phyloP scores from a whole-genome alignment of 805 yeast species.

The Barnettozyma vustinii region DNA sequence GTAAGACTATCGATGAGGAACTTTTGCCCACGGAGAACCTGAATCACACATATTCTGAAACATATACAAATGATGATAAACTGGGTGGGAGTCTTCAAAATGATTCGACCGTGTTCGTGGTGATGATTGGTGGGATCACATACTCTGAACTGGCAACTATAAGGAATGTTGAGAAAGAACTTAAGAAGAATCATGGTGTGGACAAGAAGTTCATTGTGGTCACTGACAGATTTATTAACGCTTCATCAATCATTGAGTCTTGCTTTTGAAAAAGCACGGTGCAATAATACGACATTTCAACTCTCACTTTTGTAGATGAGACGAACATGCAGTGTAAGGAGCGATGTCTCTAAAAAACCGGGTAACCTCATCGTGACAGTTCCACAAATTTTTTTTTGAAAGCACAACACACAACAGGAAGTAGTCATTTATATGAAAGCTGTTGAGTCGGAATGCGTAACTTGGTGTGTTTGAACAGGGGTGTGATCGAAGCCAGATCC shows the following conservation, averaged over 20 bases:
- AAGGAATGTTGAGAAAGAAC: slow-evolving; percentile 47
- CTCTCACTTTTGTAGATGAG: neutral
- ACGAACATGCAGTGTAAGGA: too few relatives aligned
- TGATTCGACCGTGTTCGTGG: slow-evolving; percentile 36
- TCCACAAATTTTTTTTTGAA: neutral
- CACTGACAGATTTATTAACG: slow-evolving; percentile 43
- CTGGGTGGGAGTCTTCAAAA: slow-evolving; percentile 18
- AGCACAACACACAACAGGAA: neutral
- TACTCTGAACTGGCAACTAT: slow-evolving; percentile 77
- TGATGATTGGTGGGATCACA: slow-evolving; percentile 80
- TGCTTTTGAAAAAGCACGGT: neutral
- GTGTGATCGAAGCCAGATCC: slow-evolving; percentile 46
- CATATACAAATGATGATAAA: slow-evolving; percentile 8
- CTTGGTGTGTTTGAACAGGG: slow-evolving; percentile 48
- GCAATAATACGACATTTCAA: too few relatives aligned
- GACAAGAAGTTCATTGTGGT: slow-evolving; percentile 38
- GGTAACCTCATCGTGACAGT: neutral
- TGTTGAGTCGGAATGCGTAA: slow-evolving; percentile 35
- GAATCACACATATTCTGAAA: slow-evolving; percentile 8
- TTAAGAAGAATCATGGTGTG: slow-evolving; percentile 28
- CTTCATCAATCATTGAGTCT: slow-evolving; percentile 31
- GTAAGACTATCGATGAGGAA: slow-evolving; percentile 29
- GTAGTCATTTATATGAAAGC: neutral
- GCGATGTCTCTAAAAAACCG: neutral
- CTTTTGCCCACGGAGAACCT: slow-evolving; percentile 11